Conservation (phyloP, 306 rosid genomes). For the Pyrus pyrifolia region DNA sequence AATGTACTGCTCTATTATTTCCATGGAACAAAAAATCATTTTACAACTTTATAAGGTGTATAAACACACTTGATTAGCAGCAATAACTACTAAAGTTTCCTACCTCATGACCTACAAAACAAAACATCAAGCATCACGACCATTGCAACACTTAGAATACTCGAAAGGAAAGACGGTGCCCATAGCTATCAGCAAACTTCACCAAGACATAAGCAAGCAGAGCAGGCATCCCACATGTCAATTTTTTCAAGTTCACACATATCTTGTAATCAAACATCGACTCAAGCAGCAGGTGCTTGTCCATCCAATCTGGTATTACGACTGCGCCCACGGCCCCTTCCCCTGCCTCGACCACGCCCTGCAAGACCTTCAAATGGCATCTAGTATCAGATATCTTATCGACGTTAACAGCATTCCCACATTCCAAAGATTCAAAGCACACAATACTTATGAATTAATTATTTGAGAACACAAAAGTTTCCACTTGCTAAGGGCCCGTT, state of each 20-base stretch:
- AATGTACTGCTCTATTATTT: conserved; percentile 41
- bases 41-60: conserved; percentile 23
- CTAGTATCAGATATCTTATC: neutral
- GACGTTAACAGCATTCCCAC: neutral
- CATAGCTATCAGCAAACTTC: conserved; percentile 28
- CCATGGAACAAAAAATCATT: conserved; percentile 12
- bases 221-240: conserved; percentile 31
- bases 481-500: neutral
- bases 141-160: conserved; percentile 22
- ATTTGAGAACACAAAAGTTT: neutral
- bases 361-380: conserved; percentile 18
- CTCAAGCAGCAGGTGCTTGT: conserved; percentile 55
- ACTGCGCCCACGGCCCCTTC: conserved; percentile 56
- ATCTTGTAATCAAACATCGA: conserved; percentile 22
- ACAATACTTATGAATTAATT: neutral
- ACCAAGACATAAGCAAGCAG: conserved; percentile 37
- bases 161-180: conserved; percentile 20
- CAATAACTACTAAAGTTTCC: conserved; percentile 10
- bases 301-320: conserved; percentile 30
- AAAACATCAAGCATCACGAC: conserved; percentile 39
- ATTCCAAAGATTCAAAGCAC: neutral
- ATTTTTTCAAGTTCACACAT: conserved; percentile 26
- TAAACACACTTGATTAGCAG: conserved; percentile 3
- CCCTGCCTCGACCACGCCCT: conserved; percentile 70
- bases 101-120: conserved; percentile 28